Evolutionary conservation across 2,329 filamentous ascomycete genomes (phyloP).

Genomic region (Tolypocladium amazonense): DNA sequence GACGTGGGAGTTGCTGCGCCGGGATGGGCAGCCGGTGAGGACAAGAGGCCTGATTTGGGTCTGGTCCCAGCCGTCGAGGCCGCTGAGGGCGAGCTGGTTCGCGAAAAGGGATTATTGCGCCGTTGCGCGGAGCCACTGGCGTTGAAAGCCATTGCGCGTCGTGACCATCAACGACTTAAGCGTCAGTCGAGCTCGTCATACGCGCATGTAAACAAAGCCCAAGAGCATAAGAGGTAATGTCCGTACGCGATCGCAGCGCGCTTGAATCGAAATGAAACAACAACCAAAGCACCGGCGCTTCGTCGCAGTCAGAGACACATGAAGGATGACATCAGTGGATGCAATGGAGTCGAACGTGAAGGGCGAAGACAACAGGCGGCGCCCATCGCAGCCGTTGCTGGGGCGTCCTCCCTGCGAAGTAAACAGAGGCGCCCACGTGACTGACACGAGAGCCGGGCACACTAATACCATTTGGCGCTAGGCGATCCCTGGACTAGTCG

Average conservation of each 20-base stretch:
- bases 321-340: conserved; percentile 14
- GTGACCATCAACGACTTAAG: conserved; percentile 9
- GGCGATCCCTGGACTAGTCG: neutral
- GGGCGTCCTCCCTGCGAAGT: conserved; percentile 14
- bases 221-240: neutral
- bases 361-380: neutral
- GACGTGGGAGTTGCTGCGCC: conserved; percentile 28
- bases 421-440: conserved; percentile 18
- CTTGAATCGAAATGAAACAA: conserved; percentile 6
- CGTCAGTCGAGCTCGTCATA: neutral
- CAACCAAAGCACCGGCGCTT: conserved; percentile 13
- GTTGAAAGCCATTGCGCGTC: conserved; percentile 23
- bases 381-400: conserved; percentile 12
- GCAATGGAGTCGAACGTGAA: neutral
- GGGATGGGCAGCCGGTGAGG: conserved; percentile 42
- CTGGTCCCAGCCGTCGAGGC: conserved; percentile 41
- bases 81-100: conserved; percentile 58
- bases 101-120: conserved; percentile 71
- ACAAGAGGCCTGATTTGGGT: conserved; percentile 67
- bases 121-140: conserved; percentile 44
- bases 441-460: neutral
- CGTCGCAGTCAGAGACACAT: conserved; percentile 11
- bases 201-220: conserved; percentile 14
- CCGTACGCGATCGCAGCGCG: neutral
- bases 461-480: neutral